Percentiles rank a stretch among this genome's conserved stretches.
Conservation (phyloP, 2,329 filamentous ascomycete species). For the Spiromastix sp. region DNA sequence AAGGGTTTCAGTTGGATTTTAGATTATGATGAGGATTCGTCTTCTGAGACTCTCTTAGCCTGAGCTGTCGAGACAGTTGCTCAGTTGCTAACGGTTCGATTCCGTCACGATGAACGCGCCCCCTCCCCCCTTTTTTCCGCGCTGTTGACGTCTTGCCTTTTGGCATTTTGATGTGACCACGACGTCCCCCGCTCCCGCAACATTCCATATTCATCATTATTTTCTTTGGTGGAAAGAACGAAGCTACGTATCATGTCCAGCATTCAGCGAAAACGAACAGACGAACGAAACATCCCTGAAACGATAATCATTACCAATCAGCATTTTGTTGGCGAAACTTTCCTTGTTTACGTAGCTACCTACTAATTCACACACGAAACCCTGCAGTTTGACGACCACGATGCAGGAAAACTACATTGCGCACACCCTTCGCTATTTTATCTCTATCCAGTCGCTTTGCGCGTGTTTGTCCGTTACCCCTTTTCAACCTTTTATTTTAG, state of each 20-base stretch:
- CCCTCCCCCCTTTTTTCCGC: too few relatives aligned
- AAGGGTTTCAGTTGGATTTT: constrained; percentile 38
- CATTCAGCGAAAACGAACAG: too few relatives aligned
- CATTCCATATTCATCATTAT: too few relatives aligned
- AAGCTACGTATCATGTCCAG: too few relatives aligned
- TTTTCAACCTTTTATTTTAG: too few relatives aligned
- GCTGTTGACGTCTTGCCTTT: not conserved
- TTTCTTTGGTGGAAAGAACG: too few relatives aligned
- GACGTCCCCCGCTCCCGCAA: not conserved
- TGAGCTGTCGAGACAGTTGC: not conserved
- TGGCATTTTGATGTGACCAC: not conserved
- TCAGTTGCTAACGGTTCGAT: not conserved
- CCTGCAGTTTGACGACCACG: not conserved
- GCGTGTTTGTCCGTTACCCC: too few relatives aligned
- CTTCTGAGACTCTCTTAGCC: not conserved
- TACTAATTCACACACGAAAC: not conserved
- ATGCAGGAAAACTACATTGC: not conserved
- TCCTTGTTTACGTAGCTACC: not conserved
- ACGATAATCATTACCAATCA: too few relatives aligned
- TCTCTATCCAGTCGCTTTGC: too few relatives aligned
- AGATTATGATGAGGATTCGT: constrained; percentile 21
- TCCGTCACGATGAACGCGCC: too few relatives aligned
- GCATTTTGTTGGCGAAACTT: not conserved
- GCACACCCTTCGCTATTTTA: not conserved
- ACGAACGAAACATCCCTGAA: too few relatives aligned